A percentile compares a stretch with the other conserved stretches of the same genome.
phyloP scores from a whole-genome alignment of 78 protist species.

The Monosiga brevicollis region DNA sequence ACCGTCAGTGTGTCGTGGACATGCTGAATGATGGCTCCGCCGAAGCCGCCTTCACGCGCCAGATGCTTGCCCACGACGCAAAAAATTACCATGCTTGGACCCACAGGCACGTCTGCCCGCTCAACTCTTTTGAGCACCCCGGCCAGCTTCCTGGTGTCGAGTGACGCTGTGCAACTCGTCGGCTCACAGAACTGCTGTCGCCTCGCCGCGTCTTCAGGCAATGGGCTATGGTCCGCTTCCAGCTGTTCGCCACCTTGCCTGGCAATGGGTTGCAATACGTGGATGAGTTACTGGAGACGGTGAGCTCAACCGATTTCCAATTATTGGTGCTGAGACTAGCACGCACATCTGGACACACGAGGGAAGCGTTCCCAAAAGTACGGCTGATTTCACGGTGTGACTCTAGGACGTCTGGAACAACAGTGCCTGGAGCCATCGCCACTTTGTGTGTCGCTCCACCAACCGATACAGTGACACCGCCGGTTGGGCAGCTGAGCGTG shows the following conservation, averaged over 20 bases:
- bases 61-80: slow-evolving; percentile 46
- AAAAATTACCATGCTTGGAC: slow-evolving; percentile 93
- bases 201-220: slow-evolving; percentile 15
- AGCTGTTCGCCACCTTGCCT: slow-evolving; percentile 39
- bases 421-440: slow-evolving; percentile 87
- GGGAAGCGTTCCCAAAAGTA: too few species aligned
- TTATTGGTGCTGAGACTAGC: too few species aligned
- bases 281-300: slow-evolving; percentile 28
- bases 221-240: slow-evolving; percentile 27
- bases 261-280: slow-evolving; percentile 43
- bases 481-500: too few species aligned
- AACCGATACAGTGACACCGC: background rate
- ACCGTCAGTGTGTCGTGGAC: too few species aligned
- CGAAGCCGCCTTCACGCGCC: slow-evolving; percentile 49
- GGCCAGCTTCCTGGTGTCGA: background rate
- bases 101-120: slow-evolving; percentile 30
- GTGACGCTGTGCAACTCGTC: background rate
- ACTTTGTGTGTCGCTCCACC: slow-evolving; percentile 30
- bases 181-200: background rate
- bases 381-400: too few species aligned
- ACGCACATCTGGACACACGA: too few species aligned
- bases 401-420: slow-evolving; percentile 82
- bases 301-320: too few species aligned
- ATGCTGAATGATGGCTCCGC: background rate
- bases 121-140: slow-evolving; percentile 4